Evolutionary conservation across 257 asterid species (phyloP), one percentile per base, ranked within the genome.

Genomic region (Phtheirospermum japonicum): DNA sequence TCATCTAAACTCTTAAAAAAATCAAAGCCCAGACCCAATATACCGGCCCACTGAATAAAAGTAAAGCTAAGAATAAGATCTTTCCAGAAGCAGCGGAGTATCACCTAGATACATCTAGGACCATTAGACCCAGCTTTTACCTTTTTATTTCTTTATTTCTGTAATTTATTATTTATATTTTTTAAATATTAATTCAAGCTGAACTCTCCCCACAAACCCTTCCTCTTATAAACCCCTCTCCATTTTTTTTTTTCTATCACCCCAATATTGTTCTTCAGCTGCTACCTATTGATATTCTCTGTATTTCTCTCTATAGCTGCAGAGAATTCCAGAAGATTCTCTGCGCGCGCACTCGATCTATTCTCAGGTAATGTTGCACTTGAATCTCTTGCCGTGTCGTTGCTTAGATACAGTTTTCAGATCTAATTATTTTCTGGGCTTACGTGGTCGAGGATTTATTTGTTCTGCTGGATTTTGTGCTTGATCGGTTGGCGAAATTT

Each of bases 81-180:
- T 63, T 77, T 77, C 79, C 63, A 63, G 77, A 77, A 73, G 66
- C 62, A 10, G 6, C 59, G 12, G 50, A 31, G 42, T 30, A 65
- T 72, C 65, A 36, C 57, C 74, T 55, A 64, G 76, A 73, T 18
- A 8, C 70, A 58, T 59, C 77, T 31, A 66, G 63, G 45, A 71
- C 75, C 65, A 52, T 31, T 40, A 6, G 64, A 63, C 68, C 78
- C 40, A 58, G 59, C 65, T 10, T 9, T 16, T 56, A 4, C 26
- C 6, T 9, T 39, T 10, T 30, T 48, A 14, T 19, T 31, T 23
- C 12, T 57, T 16, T 20, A 33, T 50, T 28, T 42, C n/a, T n/a
- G n/a, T n/a, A n/a, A n/a, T 18, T 18, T 64, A n/a, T 34, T 10
- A 17, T 23, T 18, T 16, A 11, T 28, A 16, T 46, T 46, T 43